These are phyloP conservation scores for Aspergillus fijiensis DNA, from an alignment of 2,329 filamentous ascomycete genomes.

Conservation along the genomic window DNA sequence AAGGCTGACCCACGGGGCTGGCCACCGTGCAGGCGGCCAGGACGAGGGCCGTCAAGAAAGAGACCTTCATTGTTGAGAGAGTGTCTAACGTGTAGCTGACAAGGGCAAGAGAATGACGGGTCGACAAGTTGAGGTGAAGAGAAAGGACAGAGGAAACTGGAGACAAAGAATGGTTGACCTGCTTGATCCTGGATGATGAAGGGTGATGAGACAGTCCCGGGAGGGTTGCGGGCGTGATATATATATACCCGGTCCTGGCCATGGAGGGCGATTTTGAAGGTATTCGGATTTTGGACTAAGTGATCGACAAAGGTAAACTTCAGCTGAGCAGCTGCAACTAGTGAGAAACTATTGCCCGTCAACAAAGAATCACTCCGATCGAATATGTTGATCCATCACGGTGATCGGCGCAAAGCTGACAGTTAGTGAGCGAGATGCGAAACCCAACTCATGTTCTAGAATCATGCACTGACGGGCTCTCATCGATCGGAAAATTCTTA, in stretches of 20 bases:
- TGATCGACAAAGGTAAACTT: too few species aligned
- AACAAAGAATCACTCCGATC: background rate
- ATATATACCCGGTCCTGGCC: constrained; percentile 11
- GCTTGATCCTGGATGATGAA: background rate
- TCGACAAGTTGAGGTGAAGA: constrained; percentile 13
- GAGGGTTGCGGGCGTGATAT: background rate
- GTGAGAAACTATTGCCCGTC: too few species aligned
- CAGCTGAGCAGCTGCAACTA: too few species aligned
- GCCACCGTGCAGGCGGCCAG: constrained; percentile 19
- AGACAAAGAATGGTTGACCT: constrained; percentile 3
- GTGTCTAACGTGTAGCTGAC: constrained; percentile 8
- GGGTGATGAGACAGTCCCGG: background rate
- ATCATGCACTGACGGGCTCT: background rate
- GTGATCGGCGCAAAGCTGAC: background rate
- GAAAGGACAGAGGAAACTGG: background rate
- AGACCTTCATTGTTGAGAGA: constrained; percentile 20
- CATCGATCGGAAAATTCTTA: too few species aligned
- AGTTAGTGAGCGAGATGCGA: background rate
- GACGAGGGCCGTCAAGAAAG: constrained; percentile 17
- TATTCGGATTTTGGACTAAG: too few species aligned
- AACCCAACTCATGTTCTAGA: background rate
- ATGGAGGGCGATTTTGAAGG: too few species aligned
- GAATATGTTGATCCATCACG: background rate
- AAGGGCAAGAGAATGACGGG: constrained; percentile 4
- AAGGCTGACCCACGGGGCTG: constrained; percentile 13